Conservation (phyloP, 106 monocot genomes). For the Narthecium ossifragum region DNA sequence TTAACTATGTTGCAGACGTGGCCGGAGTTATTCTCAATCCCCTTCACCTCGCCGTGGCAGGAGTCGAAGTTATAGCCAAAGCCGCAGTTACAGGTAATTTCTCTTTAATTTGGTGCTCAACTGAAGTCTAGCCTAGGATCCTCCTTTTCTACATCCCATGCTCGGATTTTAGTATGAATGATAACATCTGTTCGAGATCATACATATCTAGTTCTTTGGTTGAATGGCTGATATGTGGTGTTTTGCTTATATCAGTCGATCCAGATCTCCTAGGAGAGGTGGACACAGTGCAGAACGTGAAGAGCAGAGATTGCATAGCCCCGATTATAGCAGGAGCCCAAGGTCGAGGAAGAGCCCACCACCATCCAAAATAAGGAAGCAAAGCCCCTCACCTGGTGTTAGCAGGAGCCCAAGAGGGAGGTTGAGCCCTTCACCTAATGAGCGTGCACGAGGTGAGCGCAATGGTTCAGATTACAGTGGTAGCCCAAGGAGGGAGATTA, state of each 20-base stretch:
- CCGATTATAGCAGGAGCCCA: slow-evolving; percentile 59
- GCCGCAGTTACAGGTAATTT: slow-evolving; percentile 75
- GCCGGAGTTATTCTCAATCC: slow-evolving; percentile 70
- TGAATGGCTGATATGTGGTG: too few species aligned
- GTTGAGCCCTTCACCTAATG: slow-evolving; percentile 30
- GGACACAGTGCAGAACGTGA: slow-evolving; percentile 31
- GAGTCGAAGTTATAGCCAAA: slow-evolving; percentile 63
- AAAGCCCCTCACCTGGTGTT: slow-evolving; percentile 37
- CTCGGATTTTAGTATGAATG: too few species aligned
- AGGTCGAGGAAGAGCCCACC: slow-evolving; percentile 21
- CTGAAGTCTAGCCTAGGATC: too few species aligned
- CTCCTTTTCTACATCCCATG: too few species aligned
- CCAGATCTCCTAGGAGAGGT: slow-evolving; percentile 47
- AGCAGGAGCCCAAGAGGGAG: slow-evolving; percentile 68
- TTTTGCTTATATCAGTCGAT: slow-evolving; percentile 66
- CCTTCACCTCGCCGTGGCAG: slow-evolving; percentile 63
- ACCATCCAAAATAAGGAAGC: slow-evolving; percentile 36
- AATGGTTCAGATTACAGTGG: slow-evolving; percentile 55
- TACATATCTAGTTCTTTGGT: too few species aligned
- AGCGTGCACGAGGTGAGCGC: slow-evolving; percentile 19
- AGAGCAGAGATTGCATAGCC: slow-evolving; percentile 57
- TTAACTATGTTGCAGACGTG: too few species aligned
- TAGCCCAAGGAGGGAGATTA: slow-evolving; percentile 53
- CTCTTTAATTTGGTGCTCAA: too few species aligned
- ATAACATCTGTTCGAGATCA: too few species aligned